phyloP scores from a whole-genome alignment of 768 basidiomycete genomes.

The Boletus rex-veris region DNA sequence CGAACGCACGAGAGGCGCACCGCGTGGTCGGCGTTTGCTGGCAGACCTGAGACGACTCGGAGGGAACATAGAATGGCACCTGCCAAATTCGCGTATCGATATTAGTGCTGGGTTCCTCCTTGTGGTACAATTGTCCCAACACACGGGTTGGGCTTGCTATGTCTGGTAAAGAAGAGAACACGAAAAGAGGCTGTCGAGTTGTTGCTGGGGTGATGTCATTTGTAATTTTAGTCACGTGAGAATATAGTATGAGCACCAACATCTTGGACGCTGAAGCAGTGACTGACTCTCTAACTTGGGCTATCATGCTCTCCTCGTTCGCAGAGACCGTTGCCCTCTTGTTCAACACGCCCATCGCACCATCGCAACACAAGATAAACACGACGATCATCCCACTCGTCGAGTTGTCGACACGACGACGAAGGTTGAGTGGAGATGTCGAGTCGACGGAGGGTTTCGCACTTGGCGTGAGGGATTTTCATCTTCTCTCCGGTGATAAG shows the following conservation, averaged over 20 bases:
- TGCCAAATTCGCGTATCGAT: too few relatives aligned
- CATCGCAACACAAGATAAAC: not conserved
- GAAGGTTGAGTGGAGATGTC: not conserved
- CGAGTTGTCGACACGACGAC: constrained; percentile 12
- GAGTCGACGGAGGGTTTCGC: constrained; percentile 3
- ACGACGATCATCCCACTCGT: constrained; percentile 16
- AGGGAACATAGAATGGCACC: not conserved
- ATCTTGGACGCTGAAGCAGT: too few relatives aligned
- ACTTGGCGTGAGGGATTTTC: constrained; percentile 13
- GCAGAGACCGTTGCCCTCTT: constrained; percentile 14
- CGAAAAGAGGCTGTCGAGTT: not conserved
- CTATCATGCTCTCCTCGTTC: constrained; percentile 14
- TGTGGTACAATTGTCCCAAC: not conserved
- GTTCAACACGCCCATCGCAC: constrained; percentile 24
- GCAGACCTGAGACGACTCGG: not conserved
- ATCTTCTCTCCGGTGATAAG: not conserved
- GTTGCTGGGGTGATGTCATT: constrained; percentile 7
- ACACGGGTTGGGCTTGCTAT: not conserved
- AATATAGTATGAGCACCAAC: not conserved
- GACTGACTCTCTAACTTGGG: not conserved
- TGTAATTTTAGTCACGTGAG: constrained; percentile 12
- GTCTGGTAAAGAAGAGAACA: not conserved
- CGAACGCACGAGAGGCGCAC: not conserved
- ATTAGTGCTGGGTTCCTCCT: not conserved
- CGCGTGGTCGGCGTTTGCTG: not conserved